phyloP scores from a whole-genome alignment of 352 stramenopile genomes.

The Thalassiosira sp. region DNA sequence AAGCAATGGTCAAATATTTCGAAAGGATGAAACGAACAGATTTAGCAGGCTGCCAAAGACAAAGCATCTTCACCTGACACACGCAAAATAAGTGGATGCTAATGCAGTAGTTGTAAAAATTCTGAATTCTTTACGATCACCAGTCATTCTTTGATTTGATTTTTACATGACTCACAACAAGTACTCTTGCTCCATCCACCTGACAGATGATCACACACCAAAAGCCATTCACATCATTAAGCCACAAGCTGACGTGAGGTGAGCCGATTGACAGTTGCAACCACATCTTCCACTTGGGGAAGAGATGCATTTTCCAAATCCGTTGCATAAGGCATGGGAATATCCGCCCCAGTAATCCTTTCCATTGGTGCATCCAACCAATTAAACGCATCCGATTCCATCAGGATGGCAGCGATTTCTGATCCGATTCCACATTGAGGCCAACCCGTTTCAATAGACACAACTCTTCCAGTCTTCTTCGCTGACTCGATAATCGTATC shows the following conservation, averaged over 20 bases:
- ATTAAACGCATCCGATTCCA: conserved; percentile 97
- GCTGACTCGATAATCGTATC: conserved; percentile 96
- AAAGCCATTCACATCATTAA: too few relatives aligned
- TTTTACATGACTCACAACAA: neutral
- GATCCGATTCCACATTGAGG: conserved; percentile 95
- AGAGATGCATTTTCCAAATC: conserved; percentile 95
- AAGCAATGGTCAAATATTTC: too few relatives aligned
- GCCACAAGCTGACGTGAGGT: conserved; percentile 71
- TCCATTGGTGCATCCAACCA: conserved; percentile 98
- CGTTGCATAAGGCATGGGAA: conserved; percentile 98
- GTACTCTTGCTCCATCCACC: too few relatives aligned
- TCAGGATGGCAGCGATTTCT: conserved; percentile 96
- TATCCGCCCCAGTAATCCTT: conserved; percentile 95
- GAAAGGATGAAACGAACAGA: too few relatives aligned
- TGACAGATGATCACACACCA: too few relatives aligned
- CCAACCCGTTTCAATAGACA: conserved; percentile 96
- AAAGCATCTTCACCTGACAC: too few relatives aligned
- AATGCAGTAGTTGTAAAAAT: too few relatives aligned
- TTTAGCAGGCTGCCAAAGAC: too few relatives aligned
- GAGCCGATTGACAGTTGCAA: conserved; percentile 90
- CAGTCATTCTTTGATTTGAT: too few relatives aligned
- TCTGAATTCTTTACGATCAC: too few relatives aligned
- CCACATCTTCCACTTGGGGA: conserved; percentile 93
- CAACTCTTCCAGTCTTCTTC: conserved; percentile 97
- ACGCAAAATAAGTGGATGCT: too few relatives aligned